Base-by-base conservation (phyloP, 768 basidiomycete species). In the Termitomyces sp. region DNA sequence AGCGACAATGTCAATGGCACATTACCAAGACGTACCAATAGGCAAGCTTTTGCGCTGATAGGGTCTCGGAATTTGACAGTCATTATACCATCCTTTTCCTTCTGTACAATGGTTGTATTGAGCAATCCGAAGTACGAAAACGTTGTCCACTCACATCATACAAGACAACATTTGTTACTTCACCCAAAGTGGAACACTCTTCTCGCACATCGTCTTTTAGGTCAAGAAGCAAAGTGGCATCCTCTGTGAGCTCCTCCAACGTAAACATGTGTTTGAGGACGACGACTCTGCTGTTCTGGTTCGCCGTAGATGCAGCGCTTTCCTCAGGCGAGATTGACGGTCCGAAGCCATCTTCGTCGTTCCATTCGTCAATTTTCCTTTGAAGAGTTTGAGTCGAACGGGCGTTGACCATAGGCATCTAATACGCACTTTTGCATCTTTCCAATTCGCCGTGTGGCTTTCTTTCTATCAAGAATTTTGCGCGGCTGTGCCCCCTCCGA, bases 231-330 rank as follows among this genome's bases (percentile, higher is more conserved):
- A 98, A 75, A 7, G 92, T 81, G 0, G 92, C 78, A 68, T 98
- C 95, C 66, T 94, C 86, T 36, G 92, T 89, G 0, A 98, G 82
- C 65, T 95, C 92, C 67, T 89, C 73, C 20, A 93, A 78, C 5
- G 90, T 89, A 70, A 99, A 99, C 95, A 98, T 98, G 68, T 94
- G 88, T 71, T 93, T 96, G 64, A 99, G 78, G 0, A 99, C 94
- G 9, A 97, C 96, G 4, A 98, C 90, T 36, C 94, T 84, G 71
- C 80, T 81, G 68, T 82, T 83, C 70, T 84, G 81, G 71, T 84
- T 84, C 35, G 72, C 70, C 7, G 75, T 69, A 24, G 77, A 73
- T 33, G 67, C 22, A 38, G 46, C 70, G 22, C 76, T 73, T 64
- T 90, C 88, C 53, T 83, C 82, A 22, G 81, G 81, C 18, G 85